phyloP scores from a whole-genome alignment of 305 asterid species.

The Striga hermonthica region DNA sequence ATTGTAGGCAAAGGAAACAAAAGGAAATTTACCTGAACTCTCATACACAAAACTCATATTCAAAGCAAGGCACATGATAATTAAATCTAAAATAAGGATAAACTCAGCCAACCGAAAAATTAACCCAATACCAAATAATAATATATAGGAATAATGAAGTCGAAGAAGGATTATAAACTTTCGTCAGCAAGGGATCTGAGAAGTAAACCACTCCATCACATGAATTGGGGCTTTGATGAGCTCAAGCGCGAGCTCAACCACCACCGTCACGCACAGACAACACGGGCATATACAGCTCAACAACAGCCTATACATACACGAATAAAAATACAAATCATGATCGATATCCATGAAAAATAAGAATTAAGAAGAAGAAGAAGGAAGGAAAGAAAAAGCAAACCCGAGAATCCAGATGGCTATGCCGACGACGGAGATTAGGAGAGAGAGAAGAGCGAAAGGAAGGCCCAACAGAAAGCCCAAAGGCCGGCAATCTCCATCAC shows the following conservation, averaged over 20 bases:
- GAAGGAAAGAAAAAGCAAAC: slow-evolving; percentile 35
- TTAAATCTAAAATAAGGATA: neutral
- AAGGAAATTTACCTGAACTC: too few species aligned
- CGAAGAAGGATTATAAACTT: neutral
- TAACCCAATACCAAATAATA: too few species aligned
- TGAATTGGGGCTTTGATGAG: slow-evolving; percentile 64
- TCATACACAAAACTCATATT: too few species aligned
- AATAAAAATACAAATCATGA: too few species aligned
- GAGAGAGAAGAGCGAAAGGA: slow-evolving; percentile 65
- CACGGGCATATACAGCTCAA: slow-evolving; percentile 63
- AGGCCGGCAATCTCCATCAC: slow-evolving; percentile 50
- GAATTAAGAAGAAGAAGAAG: neutral
- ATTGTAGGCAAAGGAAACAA: too few species aligned
- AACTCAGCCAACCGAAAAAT: neutral
- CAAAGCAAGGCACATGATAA: too few species aligned
- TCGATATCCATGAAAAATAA: neutral
- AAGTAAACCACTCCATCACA: slow-evolving; percentile 57
- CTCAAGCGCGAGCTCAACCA: slow-evolving; percentile 57
- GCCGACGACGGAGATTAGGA: slow-evolving; percentile 64
- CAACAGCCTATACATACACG: slow-evolving; percentile 36
- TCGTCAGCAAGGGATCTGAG: slow-evolving; percentile 58
- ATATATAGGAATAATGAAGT: too few species aligned
- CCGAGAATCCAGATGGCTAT: slow-evolving; percentile 73
- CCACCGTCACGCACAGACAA: slow-evolving; percentile 52
- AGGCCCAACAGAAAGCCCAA: slow-evolving; percentile 76